These are phyloP conservation scores for Rutidosis leptorrhynchoides DNA, from an alignment of 129 eudicot species.

Conservation along the genomic window DNA sequence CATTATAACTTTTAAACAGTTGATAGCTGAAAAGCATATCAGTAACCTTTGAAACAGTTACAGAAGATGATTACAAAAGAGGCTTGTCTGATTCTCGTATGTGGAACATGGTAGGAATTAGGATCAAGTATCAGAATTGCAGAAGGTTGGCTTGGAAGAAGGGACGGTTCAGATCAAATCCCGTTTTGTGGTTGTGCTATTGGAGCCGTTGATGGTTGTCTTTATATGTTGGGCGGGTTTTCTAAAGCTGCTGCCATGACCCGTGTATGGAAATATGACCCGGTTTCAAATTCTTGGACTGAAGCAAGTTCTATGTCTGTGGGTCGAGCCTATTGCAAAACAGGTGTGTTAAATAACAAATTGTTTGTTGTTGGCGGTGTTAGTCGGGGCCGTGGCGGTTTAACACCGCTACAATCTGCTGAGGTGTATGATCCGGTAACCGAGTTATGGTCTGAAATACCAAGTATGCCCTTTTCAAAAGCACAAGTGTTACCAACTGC, in stretches of 20 bases:
- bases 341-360: slow-evolving; percentile 80
- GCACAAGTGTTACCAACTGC: slow-evolving; percentile 95
- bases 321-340: slow-evolving; percentile 86
- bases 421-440: slow-evolving; percentile 86
- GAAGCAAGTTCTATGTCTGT: slow-evolving; percentile 75
- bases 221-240: slow-evolving; percentile 88
- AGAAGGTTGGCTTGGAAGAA: slow-evolving; percentile 93
- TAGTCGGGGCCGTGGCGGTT: slow-evolving; percentile 64
- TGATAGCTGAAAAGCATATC: too few relatives aligned
- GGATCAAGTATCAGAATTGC: slow-evolving; percentile 70
- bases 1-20: too few relatives aligned
- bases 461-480: slow-evolving; percentile 96
- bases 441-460: slow-evolving; percentile 74
- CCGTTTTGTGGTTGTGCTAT: slow-evolving; percentile 95
- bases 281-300: slow-evolving; percentile 64
- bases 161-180: slow-evolving; percentile 57
- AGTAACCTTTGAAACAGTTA: too few relatives aligned
- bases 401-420: slow-evolving; percentile 88
- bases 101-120: slow-evolving; percentile 73
- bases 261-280: slow-evolving; percentile 80
- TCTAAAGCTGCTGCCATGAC: slow-evolving; percentile 65
- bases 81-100: slow-evolving; percentile 54
- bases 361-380: slow-evolving; percentile 99
- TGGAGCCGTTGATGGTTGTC: slow-evolving; percentile 78
- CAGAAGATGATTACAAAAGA: slow-evolving; percentile 49